phyloP scores from a whole-genome alignment of 2,329 filamentous ascomycete genomes.

The Metarhizium rileyi region DNA sequence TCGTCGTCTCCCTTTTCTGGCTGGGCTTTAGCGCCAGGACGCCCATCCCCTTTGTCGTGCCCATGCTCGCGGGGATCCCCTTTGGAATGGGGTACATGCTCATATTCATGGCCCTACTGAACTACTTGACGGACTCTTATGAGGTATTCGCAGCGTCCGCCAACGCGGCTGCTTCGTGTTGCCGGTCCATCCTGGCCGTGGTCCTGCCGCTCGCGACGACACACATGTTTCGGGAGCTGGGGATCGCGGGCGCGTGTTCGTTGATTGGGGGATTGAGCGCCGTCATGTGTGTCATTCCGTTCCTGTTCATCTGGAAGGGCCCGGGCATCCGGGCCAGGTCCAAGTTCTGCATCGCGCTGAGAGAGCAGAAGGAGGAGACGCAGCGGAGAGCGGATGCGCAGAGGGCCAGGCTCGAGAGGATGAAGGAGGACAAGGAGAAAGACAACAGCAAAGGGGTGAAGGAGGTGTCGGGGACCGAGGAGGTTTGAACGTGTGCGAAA shows the following conservation, averaged over 20 bases:
- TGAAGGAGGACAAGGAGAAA: neutral
- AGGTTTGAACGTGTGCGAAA: neutral
- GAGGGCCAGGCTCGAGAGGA: slow-evolving; percentile 19
- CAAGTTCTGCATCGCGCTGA: slow-evolving; percentile 52
- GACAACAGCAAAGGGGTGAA: slow-evolving; percentile 9
- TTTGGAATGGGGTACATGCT: slow-evolving; percentile 54
- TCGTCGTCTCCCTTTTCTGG: slow-evolving; percentile 49
- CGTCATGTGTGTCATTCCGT: slow-evolving; percentile 40
- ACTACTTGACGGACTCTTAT: slow-evolving; percentile 60
- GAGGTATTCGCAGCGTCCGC: slow-evolving; percentile 60
- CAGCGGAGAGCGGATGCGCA: slow-evolving; percentile 28
- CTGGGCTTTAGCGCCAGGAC: slow-evolving; percentile 49
- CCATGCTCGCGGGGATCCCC: slow-evolving; percentile 49
- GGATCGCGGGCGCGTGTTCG: slow-evolving; percentile 39
- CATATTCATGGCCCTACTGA: slow-evolving; percentile 55
- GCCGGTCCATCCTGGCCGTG: slow-evolving; percentile 88
- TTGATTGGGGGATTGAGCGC: slow-evolving; percentile 40
- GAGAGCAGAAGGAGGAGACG: slow-evolving; percentile 39
- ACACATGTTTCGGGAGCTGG: slow-evolving; percentile 38
- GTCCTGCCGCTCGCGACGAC: slow-evolving; percentile 47
- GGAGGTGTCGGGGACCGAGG: slow-evolving; percentile 9
- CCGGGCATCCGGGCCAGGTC: slow-evolving; percentile 45
- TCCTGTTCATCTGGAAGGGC: slow-evolving; percentile 45
- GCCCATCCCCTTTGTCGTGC: slow-evolving; percentile 40
- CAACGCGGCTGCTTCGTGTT: slow-evolving; percentile 77